Percentiles rank a stretch among this genome's conserved stretches.
Evolutionary conservation across 139 green algal genomes (phyloP).

Genomic region (Tetradesmus lagerheimii): DNA sequence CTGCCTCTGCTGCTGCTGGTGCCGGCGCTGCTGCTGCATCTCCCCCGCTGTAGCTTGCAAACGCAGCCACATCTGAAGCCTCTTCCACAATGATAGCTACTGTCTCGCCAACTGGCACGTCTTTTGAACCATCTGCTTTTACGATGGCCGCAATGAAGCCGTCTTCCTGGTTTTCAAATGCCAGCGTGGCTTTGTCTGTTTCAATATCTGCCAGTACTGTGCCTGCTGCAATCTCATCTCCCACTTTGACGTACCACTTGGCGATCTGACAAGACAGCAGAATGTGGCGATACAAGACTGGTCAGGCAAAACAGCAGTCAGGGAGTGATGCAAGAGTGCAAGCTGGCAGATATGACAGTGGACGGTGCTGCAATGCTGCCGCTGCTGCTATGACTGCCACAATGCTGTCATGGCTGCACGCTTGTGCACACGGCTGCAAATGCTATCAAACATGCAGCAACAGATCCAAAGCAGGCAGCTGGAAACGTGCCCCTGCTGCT

Average conservation of each 20-base stretch:
- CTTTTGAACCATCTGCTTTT: slow-evolving; percentile 45
- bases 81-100: slow-evolving; percentile 85
- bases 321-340: too few species aligned
- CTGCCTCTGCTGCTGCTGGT: slow-evolving; percentile 12
- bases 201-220: slow-evolving; percentile 93
- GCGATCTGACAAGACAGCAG: neutral
- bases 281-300: neutral
- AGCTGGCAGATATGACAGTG: too few species aligned
- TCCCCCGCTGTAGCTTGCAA: slow-evolving; percentile 67
- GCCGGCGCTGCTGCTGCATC: neutral
- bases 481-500: too few species aligned
- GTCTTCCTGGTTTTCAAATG: slow-evolving; percentile 72
- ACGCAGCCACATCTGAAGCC: slow-evolving; percentile 68
- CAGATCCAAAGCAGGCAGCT: too few species aligned
- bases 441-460: too few species aligned
- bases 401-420: too few species aligned
- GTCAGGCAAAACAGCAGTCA: too few species aligned
- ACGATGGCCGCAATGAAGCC: slow-evolving; percentile 74
- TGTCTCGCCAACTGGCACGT: slow-evolving; percentile 25
- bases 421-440: too few species aligned
- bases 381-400: neutral
- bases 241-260: slow-evolving; percentile 38
- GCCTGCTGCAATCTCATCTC: slow-evolving; percentile 65
- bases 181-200: slow-evolving; percentile 92
- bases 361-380: neutral